These are phyloP conservation scores for Neophaeococcomyces mojaviensis DNA, from an alignment of 2,329 filamentous ascomycete genomes.

Conservation along the genomic window DNA sequence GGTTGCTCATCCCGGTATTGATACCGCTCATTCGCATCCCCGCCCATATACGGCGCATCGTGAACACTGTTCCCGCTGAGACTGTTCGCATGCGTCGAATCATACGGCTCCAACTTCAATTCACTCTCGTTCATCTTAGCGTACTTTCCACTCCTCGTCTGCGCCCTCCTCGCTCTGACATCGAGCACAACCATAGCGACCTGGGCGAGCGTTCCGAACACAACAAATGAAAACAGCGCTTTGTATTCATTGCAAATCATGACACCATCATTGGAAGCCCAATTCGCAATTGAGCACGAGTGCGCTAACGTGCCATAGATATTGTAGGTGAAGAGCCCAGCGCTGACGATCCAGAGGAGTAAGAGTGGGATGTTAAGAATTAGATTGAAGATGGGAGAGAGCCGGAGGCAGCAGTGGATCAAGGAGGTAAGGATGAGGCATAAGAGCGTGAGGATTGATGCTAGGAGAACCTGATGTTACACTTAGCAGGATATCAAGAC, in stretches of 20 bases:
- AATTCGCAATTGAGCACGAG: constrained; percentile 43
- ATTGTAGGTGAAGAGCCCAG: constrained; percentile 48
- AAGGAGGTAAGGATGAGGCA: constrained; percentile 42
- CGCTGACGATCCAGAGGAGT: constrained; percentile 46
- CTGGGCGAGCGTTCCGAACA: constrained; percentile 41
- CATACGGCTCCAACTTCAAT: constrained; percentile 27
- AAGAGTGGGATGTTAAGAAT: constrained; percentile 42
- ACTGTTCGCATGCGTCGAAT: neutral
- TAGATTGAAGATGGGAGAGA: constrained; percentile 47
- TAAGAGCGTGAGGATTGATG: constrained; percentile 46
- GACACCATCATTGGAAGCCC: constrained; percentile 49
- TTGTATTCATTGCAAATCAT: constrained; percentile 54
- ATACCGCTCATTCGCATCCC: neutral
- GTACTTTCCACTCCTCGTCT: constrained; percentile 43
- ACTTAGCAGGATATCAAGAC: neutral
- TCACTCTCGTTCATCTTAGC: constrained; percentile 37
- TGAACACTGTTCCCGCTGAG: neutral
- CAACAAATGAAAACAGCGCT: constrained; percentile 50
- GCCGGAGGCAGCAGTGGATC: constrained; percentile 45
- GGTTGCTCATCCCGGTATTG: constrained; percentile 7
- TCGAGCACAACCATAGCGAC: constrained; percentile 45
- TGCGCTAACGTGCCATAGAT: constrained; percentile 46
- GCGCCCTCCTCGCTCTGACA: constrained; percentile 39
- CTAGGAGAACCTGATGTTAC: constrained; percentile 40
- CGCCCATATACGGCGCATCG: constrained; percentile 1